Evolutionary conservation across 495 filamentous ascomycete species (phyloP).

Genomic region (Barbatosphaeria neglecta): DNA sequence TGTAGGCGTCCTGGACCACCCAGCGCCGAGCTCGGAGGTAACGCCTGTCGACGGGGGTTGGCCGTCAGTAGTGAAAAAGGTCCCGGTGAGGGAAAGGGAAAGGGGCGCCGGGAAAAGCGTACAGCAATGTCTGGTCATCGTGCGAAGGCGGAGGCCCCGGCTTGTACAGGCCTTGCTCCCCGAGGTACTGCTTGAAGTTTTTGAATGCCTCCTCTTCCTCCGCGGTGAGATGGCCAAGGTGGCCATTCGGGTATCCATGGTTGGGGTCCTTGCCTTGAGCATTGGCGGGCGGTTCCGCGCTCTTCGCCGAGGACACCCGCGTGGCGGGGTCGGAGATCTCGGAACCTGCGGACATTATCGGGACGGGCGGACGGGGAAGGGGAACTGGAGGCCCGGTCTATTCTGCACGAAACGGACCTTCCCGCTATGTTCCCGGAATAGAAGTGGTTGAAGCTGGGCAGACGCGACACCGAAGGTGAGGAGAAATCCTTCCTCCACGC

Average conservation of each 20-base stretch:
- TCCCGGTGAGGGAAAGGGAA: background rate
- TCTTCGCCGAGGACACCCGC: slow-evolving; percentile 10
- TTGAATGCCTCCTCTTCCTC: slow-evolving; percentile 53
- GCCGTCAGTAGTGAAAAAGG: background rate
- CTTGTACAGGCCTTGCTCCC: slow-evolving; percentile 54
- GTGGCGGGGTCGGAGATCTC: background rate
- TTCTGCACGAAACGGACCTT: background rate
- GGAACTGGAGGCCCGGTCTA: background rate
- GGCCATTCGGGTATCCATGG: slow-evolving; percentile 49
- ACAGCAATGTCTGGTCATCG: slow-evolving; percentile 76
- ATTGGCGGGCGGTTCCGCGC: background rate
- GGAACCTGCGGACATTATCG: background rate
- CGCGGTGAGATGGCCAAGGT: slow-evolving; percentile 59
- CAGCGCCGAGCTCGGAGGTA: slow-evolving; percentile 72
- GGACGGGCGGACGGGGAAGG: background rate
- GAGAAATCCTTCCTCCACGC: background rate
- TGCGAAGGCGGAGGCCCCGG: slow-evolving; percentile 48
- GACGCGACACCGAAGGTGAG: background rate
- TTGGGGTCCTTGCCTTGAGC: slow-evolving; percentile 20
- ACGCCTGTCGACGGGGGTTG: slow-evolving; percentile 40
- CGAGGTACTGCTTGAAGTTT: slow-evolving; percentile 55
- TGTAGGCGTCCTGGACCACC: slow-evolving; percentile 58
- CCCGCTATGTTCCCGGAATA: background rate
- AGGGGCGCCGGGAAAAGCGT: too few species aligned
- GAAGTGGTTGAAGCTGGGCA: background rate